These are phyloP conservation scores for Discostella stelligeroides DNA, from an alignment of 108 stramenopile genomes.

Conservation along the genomic window DNA sequence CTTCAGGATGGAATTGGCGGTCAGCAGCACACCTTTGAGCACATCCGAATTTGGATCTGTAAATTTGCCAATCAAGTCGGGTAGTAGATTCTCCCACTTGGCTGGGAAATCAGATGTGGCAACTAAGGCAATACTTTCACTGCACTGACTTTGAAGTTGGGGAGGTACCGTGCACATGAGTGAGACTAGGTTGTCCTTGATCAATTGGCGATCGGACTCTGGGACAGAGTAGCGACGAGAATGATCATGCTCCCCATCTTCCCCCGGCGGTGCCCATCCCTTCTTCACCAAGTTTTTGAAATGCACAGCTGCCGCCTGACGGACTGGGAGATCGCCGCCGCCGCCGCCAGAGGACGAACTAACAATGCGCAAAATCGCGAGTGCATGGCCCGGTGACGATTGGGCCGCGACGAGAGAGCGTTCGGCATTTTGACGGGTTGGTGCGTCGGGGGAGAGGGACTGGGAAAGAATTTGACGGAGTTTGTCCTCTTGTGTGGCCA, in stretches of 20 bases:
- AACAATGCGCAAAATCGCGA: slow-evolving; percentile 69
- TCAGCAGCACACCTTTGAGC: slow-evolving; percentile 93
- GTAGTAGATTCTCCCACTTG: slow-evolving; percentile 94
- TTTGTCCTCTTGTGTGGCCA: slow-evolving; percentile 45
- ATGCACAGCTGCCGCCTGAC: slow-evolving; percentile 92
- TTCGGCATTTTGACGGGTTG: slow-evolving; percentile 70
- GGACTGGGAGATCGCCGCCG: slow-evolving; percentile 48
- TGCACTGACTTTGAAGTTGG: slow-evolving; percentile 91
- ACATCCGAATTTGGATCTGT: slow-evolving; percentile 67
- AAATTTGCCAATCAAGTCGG: slow-evolving; percentile 85
- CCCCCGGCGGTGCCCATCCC: slow-evolving; percentile 82
- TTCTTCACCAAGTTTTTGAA: slow-evolving; percentile 98
- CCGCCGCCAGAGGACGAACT: slow-evolving; percentile 29
- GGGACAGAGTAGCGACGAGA: slow-evolving; percentile 54
- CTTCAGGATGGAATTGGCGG: slow-evolving; percentile 95
- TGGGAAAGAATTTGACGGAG: slow-evolving; percentile 63
- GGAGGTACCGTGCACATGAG: slow-evolving; percentile 94
- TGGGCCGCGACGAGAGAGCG: slow-evolving; percentile 54
- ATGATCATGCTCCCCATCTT: slow-evolving; percentile 68
- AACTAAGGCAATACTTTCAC: slow-evolving; percentile 94
- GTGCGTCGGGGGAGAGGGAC: slow-evolving; percentile 68
- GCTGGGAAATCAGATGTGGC: slow-evolving; percentile 91
- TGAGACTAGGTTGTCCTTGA: slow-evolving; percentile 94
- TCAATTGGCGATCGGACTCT: slow-evolving; percentile 75
- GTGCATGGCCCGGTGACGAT: slow-evolving; percentile 57